These are phyloP conservation scores for Ophiostoma himal-ulmi DNA, from an alignment of 2,329 filamentous ascomycete genomes.

Conservation along the genomic window DNA sequence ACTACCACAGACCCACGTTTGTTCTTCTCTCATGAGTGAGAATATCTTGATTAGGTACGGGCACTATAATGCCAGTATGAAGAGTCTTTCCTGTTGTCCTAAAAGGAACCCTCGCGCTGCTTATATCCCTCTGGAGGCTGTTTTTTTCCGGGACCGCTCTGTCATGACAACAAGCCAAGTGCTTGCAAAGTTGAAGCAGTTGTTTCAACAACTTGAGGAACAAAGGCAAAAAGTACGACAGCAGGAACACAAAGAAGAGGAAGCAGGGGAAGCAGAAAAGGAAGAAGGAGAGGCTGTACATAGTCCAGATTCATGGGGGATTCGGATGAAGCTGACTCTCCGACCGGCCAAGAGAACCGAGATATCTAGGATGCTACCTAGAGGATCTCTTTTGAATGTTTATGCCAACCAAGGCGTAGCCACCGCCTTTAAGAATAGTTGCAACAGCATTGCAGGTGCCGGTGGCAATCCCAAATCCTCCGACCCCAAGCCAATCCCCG, in stretches of 20 bases:
- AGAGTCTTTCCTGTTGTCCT: neutral
- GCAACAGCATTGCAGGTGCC: neutral
- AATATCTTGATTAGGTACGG: neutral
- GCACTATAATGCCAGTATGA: neutral
- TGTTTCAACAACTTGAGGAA: constrained; percentile 11
- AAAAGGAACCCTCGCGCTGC: neutral
- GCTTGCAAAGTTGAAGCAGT: constrained; percentile 3
- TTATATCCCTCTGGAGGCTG: constrained; percentile 18
- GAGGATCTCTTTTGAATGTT: constrained; percentile 16
- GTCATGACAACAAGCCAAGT: constrained; percentile 16
- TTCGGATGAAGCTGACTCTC: neutral
- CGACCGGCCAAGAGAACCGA: constrained; percentile 16
- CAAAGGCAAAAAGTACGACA: neutral
- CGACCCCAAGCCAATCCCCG: too few relatives aligned
- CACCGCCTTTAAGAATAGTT: neutral
- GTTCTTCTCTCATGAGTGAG: too few relatives aligned
- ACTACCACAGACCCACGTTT: too few relatives aligned
- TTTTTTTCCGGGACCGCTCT: constrained; percentile 23
- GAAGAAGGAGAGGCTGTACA: neutral
- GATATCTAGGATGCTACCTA: constrained; percentile 16
- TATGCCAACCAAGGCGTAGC: constrained; percentile 18
- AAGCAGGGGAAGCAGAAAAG: neutral
- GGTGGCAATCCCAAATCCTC: too few relatives aligned
- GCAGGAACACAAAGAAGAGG: neutral
- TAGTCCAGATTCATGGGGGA: neutral